Percentiles rank a stretch among this genome's conserved stretches.
Conservation (phyloP, 192 early-diverging fungal species). For the Haplosporangium gracile region DNA sequence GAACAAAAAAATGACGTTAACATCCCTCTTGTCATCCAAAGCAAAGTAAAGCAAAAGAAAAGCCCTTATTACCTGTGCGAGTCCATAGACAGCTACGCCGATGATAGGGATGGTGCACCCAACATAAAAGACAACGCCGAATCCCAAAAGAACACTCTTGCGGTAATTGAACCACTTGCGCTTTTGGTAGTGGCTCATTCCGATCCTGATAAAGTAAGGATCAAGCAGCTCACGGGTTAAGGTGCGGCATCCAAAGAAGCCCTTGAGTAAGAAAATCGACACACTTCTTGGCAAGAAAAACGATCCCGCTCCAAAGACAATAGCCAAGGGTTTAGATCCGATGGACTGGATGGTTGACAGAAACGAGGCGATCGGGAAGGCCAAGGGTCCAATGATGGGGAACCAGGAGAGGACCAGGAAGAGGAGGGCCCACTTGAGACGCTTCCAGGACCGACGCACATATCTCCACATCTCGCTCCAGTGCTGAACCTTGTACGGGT, state of each 20-base stretch:
- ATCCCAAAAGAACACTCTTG: conserved; percentile 70
- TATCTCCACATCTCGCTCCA: conserved; percentile 69
- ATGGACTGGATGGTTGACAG: conserved; percentile 61
- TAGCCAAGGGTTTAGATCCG: conserved; percentile 59
- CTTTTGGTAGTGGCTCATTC: conserved; percentile 60
- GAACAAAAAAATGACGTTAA: neutral
- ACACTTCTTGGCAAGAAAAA: conserved; percentile 58
- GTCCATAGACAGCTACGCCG: conserved; percentile 66
- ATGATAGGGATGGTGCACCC: conserved; percentile 66
- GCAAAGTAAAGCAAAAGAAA: neutral
- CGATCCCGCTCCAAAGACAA: conserved; percentile 53
- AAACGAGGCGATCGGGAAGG: conserved; percentile 66
- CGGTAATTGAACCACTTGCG: conserved; percentile 69
- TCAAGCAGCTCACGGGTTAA: conserved; percentile 72
- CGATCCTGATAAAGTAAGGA: conserved; percentile 71
- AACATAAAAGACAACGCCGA: conserved; percentile 66
- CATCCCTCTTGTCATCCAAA: neutral
- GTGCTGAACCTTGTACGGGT: conserved; percentile 47
- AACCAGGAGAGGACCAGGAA: conserved; percentile 64
- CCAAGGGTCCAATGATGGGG: conserved; percentile 66
- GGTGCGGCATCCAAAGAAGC: conserved; percentile 64
- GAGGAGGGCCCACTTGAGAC: conserved; percentile 53
- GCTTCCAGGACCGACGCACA: conserved; percentile 58
- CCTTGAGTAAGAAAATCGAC: conserved; percentile 57
- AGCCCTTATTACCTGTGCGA: conserved; percentile 60